phyloP scores from a whole-genome alignment of 179 eudicot species.

The Actinidia polygama region DNA sequence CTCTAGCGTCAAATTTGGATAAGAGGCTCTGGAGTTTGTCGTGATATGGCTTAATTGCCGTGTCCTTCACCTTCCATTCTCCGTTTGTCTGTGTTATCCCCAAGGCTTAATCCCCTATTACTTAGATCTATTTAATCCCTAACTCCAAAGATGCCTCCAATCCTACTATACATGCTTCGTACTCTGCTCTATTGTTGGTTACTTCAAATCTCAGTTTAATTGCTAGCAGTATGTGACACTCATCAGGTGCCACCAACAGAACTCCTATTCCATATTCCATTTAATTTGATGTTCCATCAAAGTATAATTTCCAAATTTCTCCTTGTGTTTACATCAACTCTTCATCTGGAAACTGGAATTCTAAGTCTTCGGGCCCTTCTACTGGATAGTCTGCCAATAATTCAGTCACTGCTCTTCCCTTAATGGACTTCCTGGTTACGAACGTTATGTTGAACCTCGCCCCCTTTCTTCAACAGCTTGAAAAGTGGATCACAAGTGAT shows the following conservation, averaged over 20 bases:
- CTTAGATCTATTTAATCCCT: too few relatives aligned
- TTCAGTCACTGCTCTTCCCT: neutral
- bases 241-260: neutral
- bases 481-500: neutral
- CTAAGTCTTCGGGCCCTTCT: neutral
- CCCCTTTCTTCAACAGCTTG: neutral
- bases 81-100: too few relatives aligned
- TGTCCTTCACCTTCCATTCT: too few relatives aligned
- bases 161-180: neutral
- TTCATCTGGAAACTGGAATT: neutral
- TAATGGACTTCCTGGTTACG: neutral
- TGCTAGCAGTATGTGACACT: neutral
- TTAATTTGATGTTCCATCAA: neutral
- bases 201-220: neutral
- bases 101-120: too few relatives aligned
- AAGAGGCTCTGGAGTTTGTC: too few relatives aligned
- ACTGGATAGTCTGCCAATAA: neutral
- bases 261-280: neutral
- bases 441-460: neutral
- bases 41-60: too few relatives aligned
- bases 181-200: neutral
- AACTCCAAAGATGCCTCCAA: too few relatives aligned
- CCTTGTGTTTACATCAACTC: neutral
- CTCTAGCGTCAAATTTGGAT: too few relatives aligned
- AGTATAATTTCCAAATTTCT: neutral